These are phyloP conservation scores for Xylariaceae sp. DNA, from an alignment of 2,329 filamentous ascomycete species.

Conservation along the genomic window DNA sequence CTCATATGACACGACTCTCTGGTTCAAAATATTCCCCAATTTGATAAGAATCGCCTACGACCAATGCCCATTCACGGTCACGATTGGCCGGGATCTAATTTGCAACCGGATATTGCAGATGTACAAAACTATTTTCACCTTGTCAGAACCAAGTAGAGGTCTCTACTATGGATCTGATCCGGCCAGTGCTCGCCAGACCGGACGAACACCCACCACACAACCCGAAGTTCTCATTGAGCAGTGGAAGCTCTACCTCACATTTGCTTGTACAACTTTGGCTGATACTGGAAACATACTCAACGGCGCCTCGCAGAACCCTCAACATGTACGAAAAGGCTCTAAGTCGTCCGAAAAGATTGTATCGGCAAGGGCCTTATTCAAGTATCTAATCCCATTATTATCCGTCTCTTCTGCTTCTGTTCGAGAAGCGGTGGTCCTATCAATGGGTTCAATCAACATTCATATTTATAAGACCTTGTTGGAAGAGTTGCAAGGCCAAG, in stretches of 20 bases:
- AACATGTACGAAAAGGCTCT: conserved; percentile 80
- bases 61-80: conserved; percentile 85
- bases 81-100: conserved; percentile 84
- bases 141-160: conserved; percentile 70
- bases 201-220: conserved; percentile 63
- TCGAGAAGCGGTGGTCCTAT: conserved; percentile 83
- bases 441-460: conserved; percentile 90
- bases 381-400: conserved; percentile 83
- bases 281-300: conserved; percentile 68
- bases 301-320: conserved; percentile 52
- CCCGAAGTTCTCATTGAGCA: conserved; percentile 91
- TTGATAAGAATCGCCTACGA: conserved; percentile 87
- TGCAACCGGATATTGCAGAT: conserved; percentile 91
- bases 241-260: conserved; percentile 96
- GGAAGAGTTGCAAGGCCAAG: conserved; percentile 83
- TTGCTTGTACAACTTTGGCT: conserved; percentile 91
- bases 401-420: conserved; percentile 76
- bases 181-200: conserved; percentile 47
- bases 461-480: conserved; percentile 89
- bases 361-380: conserved; percentile 84
- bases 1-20: conserved; percentile 88
- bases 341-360: conserved; percentile 74
- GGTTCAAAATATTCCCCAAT: conserved; percentile 98
- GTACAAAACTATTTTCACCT: conserved; percentile 74
- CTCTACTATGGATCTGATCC: conserved; percentile 60